Percentiles rank a stretch among this genome's conserved stretches.
Evolutionary conservation across 2,329 filamentous ascomycete species (phyloP).

Genomic region (Ustulina deusta): DNA sequence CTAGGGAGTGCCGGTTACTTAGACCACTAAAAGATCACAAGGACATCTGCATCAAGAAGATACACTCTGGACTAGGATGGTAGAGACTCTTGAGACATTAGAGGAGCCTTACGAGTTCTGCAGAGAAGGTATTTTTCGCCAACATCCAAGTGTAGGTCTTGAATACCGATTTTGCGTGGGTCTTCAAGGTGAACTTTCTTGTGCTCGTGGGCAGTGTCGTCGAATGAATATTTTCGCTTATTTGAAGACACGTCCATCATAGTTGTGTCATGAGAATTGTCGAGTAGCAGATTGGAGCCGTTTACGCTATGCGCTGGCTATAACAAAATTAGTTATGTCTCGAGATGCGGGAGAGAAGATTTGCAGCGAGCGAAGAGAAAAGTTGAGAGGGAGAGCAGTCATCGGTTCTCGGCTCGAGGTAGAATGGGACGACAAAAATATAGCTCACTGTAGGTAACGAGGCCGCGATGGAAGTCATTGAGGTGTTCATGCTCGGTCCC

Average conservation of each 20-base stretch:
- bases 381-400: neutral
- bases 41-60: slow-evolving; percentile 34
- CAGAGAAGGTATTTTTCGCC: slow-evolving; percentile 75
- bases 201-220: slow-evolving; percentile 67
- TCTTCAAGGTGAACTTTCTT: slow-evolving; percentile 74
- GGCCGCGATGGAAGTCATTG: slow-evolving; percentile 63
- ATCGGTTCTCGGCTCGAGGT: neutral
- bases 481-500: slow-evolving; percentile 63
- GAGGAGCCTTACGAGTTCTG: slow-evolving; percentile 74
- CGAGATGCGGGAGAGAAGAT: neutral
- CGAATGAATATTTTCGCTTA: slow-evolving; percentile 71
- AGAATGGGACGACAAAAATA: neutral
- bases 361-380: neutral
- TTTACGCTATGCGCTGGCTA: slow-evolving; percentile 51
- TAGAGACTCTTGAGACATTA: slow-evolving; percentile 53
- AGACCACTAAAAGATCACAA: slow-evolving; percentile 34
- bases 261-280: slow-evolving; percentile 56
- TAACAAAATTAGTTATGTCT: slow-evolving; percentile 34
- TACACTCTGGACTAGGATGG: slow-evolving; percentile 44
- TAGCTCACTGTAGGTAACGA: slow-evolving; percentile 65
- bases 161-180: slow-evolving; percentile 68
- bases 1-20: slow-evolving; percentile 45
- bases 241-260: slow-evolving; percentile 66
- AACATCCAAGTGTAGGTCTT: slow-evolving; percentile 74
- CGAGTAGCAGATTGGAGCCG: slow-evolving; percentile 50